Evolutionary conservation across 176 grass and related monocot species (phyloP).

Genomic region (Hsuehochloa calcarea): DNA sequence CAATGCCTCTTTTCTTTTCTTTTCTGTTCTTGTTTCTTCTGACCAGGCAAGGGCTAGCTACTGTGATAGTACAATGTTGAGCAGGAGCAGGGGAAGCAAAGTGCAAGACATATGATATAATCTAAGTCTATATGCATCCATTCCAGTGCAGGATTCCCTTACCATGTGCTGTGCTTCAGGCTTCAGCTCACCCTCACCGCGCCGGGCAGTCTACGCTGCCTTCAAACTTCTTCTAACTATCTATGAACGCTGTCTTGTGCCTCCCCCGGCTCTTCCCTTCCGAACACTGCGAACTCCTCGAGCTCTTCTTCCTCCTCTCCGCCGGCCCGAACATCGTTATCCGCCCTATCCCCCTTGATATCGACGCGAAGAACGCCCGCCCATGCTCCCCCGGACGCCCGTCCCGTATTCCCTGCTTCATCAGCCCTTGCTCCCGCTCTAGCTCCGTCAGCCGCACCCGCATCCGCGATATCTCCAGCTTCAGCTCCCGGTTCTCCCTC

Average conservation of each 20-base stretch:
- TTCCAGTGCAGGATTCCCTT: no score
- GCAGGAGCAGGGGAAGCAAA: no score
- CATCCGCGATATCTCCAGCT: conserved; percentile 84
- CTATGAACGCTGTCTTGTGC: conserved; percentile 31
- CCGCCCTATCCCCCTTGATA: conserved; percentile 65
- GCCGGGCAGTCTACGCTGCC: no score
- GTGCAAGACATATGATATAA: no score
- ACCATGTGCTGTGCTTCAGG: no score
- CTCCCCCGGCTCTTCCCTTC: conserved; percentile 54
- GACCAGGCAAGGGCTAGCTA: no score
- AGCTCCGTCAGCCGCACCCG: conserved; percentile 71
- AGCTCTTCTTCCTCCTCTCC: conserved; percentile 29
- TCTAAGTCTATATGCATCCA: no score
- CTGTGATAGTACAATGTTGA: no score
- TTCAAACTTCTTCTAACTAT: background rate
- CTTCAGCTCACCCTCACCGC: no score
- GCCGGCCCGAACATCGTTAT: conserved; percentile 49
- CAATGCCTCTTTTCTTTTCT: no score
- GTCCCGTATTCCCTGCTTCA: conserved; percentile 54
- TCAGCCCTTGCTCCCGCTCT: conserved; percentile 77
- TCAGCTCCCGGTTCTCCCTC: conserved; percentile 86
- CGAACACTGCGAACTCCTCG: conserved; percentile 32
- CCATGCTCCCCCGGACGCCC: conserved; percentile 45
- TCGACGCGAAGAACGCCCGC: conserved; percentile 58
- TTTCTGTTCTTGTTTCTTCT: no score